phyloP scores from a whole-genome alignment of 495 filamentous ascomycete species.

The Neurospora sp. region DNA sequence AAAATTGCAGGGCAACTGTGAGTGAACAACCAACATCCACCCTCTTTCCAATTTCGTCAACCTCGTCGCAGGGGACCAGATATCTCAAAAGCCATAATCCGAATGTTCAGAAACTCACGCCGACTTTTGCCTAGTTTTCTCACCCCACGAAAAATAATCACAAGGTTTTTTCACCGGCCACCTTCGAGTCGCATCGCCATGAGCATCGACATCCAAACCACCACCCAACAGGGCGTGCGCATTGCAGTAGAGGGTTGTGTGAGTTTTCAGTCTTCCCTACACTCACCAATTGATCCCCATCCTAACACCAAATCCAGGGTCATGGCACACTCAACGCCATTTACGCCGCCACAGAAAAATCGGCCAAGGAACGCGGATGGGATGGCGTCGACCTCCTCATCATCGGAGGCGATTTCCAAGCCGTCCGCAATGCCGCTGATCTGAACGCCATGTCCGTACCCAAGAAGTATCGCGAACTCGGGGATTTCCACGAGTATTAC shows the following conservation, averaged over 20 bases:
- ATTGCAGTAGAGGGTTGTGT: constrained; percentile 74
- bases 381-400: constrained; percentile 71
- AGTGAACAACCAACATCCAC: neutral
- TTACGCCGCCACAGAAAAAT: constrained; percentile 59
- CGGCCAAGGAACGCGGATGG: constrained; percentile 60
- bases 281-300: neutral
- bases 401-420: constrained; percentile 84
- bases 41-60: neutral
- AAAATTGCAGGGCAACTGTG: neutral
- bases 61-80: neutral
- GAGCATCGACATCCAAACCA: constrained; percentile 9
- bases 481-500: constrained; percentile 92
- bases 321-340: constrained; percentile 87
- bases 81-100: neutral
- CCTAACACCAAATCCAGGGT: constrained; percentile 43
- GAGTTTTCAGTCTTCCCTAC: constrained; percentile 20
- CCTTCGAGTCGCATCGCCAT: neutral
- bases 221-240: constrained; percentile 31
- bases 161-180: neutral
- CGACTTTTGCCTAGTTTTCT: neutral
- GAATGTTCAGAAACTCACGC: neutral
- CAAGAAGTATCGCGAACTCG: constrained; percentile 68
- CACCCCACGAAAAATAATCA: neutral
- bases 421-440: constrained; percentile 80
- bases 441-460: constrained; percentile 81